Evolutionary conservation across 2,329 filamentous ascomycete genomes (phyloP).

Genomic region (Cladosporium sp.): DNA sequence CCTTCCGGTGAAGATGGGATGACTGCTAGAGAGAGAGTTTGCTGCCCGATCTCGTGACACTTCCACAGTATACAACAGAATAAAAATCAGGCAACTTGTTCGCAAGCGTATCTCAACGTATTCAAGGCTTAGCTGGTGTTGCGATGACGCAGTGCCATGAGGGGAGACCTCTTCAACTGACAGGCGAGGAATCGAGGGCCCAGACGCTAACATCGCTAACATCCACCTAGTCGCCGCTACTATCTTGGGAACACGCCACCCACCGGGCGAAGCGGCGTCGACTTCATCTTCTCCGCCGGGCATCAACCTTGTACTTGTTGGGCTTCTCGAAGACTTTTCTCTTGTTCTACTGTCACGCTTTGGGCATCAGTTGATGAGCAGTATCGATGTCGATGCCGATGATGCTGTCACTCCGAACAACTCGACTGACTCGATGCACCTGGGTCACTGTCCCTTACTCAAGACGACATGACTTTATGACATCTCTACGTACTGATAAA

Average conservation of each 20-base stretch:
- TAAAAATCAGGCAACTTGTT: slow-evolving; percentile 9
- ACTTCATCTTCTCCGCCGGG: background rate
- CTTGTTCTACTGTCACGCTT: background rate
- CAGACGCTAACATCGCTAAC: background rate
- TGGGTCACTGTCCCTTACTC: background rate
- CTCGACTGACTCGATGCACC: background rate
- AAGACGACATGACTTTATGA: background rate
- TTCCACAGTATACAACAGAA: background rate
- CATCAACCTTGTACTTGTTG: background rate
- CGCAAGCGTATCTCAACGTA: background rate
- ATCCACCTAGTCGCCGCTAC: background rate
- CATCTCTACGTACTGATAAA: background rate
- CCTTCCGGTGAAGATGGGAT: background rate
- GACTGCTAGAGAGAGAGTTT: background rate
- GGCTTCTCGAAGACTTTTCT: background rate
- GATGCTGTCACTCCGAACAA: background rate
- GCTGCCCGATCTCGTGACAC: background rate
- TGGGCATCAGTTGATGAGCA: background rate
- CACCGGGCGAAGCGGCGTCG: background rate
- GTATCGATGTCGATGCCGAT: background rate
- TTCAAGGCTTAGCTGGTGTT: background rate
- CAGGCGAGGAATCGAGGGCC: slow-evolving; percentile 1
- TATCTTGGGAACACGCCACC: slow-evolving; percentile 5
- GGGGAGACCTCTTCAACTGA: background rate
- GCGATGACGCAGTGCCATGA: background rate